Percentiles rank a stretch among this genome's conserved stretches.
These are phyloP conservation scores for Musa acuminata DNA, from an alignment of 176 grass and related monocot genomes.

Conservation along the genomic window DNA sequence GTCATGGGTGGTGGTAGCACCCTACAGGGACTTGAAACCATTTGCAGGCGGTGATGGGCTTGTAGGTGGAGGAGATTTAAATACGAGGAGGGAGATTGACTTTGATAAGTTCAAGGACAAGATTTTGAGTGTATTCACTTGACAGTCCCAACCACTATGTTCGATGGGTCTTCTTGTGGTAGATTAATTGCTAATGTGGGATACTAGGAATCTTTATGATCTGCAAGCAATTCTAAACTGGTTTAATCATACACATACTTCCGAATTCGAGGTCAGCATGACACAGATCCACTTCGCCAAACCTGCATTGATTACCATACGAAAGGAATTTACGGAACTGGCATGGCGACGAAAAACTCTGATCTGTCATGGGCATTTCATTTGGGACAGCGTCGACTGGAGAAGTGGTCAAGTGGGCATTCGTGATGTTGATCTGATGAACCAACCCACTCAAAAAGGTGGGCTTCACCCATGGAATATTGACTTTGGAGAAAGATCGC, in stretches of 20 bases:
- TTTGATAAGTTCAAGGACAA: neutral
- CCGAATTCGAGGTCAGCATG: too few species aligned
- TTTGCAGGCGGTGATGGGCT: neutral
- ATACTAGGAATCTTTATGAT: too few species aligned
- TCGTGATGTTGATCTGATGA: neutral
- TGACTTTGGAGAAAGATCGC: neutral
- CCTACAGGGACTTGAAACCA: neutral
- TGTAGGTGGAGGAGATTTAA: neutral
- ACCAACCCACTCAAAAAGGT: neutral
- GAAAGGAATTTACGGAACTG: too few species aligned
- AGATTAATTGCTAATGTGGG: too few species aligned
- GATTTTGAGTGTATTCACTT: neutral
- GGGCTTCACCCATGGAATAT: neutral
- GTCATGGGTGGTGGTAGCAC: neutral
- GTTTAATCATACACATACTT: too few species aligned
- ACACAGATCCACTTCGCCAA: too few species aligned
- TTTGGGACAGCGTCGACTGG: neutral
- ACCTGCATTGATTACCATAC: too few species aligned
- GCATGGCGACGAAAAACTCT: too few species aligned
- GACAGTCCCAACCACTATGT: too few species aligned
- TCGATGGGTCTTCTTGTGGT: too few species aligned
- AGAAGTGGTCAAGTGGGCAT: neutral
- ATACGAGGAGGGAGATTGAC: slow-evolving; percentile 5
- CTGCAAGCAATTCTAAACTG: too few species aligned
- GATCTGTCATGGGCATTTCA: neutral